Evolutionary conservation across 2,329 filamentous ascomycete genomes (phyloP), one percentile per base, ranked within the genome.

Genomic region (Colletotrichum cordylinicola): DNA sequence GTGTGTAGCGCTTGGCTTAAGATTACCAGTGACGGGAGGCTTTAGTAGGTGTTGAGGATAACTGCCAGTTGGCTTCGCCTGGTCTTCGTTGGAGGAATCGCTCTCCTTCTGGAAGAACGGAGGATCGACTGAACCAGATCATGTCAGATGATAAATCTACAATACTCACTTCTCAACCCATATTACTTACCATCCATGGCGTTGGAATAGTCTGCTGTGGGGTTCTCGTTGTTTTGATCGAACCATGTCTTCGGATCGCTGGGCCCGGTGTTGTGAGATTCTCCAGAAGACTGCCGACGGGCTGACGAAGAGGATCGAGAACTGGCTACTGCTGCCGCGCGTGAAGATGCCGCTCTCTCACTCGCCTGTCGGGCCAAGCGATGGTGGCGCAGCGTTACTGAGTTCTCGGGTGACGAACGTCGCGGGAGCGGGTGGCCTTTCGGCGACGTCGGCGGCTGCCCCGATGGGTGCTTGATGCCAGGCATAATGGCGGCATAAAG

Each of bases 221-320:
- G 86, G 56, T 91, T 89, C 60, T 86, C 82, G 58, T 91, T 91
- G 6, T 88, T 89, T 13, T 82, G 83, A 43, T 91, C 87, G 71
- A 91, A 91, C 90, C 90, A 92, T 43, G 83, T 86, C 43, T 85
- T 88, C 1, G 89, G 85, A 67, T 91, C 89, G 77, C 88, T 90
- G 6, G 85, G 81, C 4, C 84, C 83, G 0, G 89, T 90, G 27
- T 86, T 84, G 61, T 88, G 84, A 43, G 88, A 91, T 15, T 89
- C 88, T 15, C 84, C 87, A 0, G 89, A 90, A 0, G 88, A 90
- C 37, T 88, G 83, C 27, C 84, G 79, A 29, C 84, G 80, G 0
- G 82, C 78, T 0, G 79, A 80, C 7, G 78, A 79, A 1, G 72
- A 60, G 29, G 72, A 71, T n/a, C 77, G 77, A 13, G 64, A 65